Evolutionary conservation across 495 filamentous ascomycete genomes (phyloP).

Genomic region (Penicillium daleae): DNA sequence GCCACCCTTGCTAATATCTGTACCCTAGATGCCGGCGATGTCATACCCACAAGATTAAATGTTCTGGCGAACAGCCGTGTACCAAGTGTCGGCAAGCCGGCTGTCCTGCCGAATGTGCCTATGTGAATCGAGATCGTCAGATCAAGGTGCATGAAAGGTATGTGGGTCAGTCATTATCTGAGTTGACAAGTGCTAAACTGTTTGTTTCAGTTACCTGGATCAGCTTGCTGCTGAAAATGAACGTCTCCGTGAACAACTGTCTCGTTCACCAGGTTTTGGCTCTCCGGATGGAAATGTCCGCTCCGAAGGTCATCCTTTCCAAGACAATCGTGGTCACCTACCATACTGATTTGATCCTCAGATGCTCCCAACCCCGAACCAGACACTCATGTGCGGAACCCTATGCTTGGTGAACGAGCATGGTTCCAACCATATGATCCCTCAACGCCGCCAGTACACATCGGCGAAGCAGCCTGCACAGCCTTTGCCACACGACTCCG

Average conservation of each 20-base stretch:
- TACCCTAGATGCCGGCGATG: conserved; percentile 39
- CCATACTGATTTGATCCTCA: neutral
- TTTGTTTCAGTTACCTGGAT: neutral
- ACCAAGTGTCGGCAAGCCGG: conserved; percentile 32
- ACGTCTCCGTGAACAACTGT: neutral
- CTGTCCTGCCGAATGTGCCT: conserved; percentile 33
- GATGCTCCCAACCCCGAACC: conserved; percentile 1
- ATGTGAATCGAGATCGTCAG: conserved; percentile 37
- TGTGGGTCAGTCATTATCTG: neutral
- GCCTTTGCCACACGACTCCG: conserved; percentile 41
- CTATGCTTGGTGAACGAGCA: conserved; percentile 36
- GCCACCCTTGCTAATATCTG: neutral
- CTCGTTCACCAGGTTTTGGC: neutral
- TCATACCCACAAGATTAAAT: conserved; percentile 45
- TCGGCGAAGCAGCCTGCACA: conserved; percentile 41
- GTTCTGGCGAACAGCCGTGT: conserved; percentile 41
- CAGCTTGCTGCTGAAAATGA: neutral
- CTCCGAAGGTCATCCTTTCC: neutral
- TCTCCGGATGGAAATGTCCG: neutral
- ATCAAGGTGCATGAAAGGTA: conserved; percentile 42
- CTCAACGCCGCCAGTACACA: conserved; percentile 35
- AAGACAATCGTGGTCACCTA: neutral
- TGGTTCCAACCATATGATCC: conserved; percentile 41
- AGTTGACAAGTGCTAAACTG: neutral
- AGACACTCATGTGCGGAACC: conserved; percentile 31